These are phyloP conservation scores for Boletus semigastroideus DNA, from an alignment of 1,284 basidiomycete genomes.

Conservation along the genomic window DNA sequence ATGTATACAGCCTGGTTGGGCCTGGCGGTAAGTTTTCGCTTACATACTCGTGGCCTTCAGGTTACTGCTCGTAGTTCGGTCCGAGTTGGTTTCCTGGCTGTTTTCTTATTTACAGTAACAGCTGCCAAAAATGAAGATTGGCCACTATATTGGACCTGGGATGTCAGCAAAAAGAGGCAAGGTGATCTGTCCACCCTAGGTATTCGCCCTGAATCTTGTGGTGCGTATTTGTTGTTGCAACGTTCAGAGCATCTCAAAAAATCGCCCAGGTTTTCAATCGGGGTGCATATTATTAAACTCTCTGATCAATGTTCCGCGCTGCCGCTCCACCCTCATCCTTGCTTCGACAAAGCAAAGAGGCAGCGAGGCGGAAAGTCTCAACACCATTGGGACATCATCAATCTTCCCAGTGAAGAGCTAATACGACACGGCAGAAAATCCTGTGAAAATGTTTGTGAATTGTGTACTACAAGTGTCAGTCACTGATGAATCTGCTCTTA, in stretches of 20 bases:
- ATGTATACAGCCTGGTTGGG: background rate
- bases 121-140: background rate
- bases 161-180: no score
- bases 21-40: background rate
- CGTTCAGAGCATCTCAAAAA: constrained; percentile 2
- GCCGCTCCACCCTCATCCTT: background rate
- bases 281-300: constrained; percentile 2
- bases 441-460: constrained; percentile 17
- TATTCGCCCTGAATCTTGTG: no score
- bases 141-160: no score
- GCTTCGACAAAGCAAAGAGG: constrained; percentile 17
- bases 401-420: constrained; percentile 15
- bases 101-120: no score
- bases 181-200: no score
- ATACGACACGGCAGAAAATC: constrained; percentile 24
- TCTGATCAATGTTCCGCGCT: background rate
- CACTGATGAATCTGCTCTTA: constrained; percentile 5
- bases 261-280: background rate
- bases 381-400: constrained; percentile 14
- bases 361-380: constrained; percentile 18
- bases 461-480: background rate
- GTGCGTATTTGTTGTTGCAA: constrained; percentile 5
- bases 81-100: background rate
- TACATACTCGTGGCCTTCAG: no score
- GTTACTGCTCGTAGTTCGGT: no score